Conservation (phyloP, 305 asterid genomes). For the Salvia sclarea region DNA sequence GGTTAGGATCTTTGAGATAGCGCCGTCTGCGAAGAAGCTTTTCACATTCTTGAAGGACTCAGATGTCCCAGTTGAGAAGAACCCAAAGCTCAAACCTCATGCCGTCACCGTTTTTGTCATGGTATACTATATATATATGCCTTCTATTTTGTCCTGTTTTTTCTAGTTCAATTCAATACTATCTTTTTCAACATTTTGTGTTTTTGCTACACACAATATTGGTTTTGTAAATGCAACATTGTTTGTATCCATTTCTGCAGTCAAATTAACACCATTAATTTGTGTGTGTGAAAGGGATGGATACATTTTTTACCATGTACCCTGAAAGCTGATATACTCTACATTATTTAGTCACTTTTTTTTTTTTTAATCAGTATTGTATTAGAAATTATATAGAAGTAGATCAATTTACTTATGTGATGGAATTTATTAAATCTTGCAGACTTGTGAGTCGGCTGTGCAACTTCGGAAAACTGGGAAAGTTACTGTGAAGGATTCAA, state of each 20-base stretch:
- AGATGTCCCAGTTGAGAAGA: constrained; percentile 48
- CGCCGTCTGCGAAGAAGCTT: constrained; percentile 59
- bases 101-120: constrained; percentile 61
- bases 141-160: not conserved
- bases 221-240: not conserved
- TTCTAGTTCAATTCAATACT: not conserved
- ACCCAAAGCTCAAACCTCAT: constrained; percentile 60
- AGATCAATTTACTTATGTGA: not conserved
- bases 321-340: too few relatives aligned
- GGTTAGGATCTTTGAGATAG: constrained; percentile 64
- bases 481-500: constrained; percentile 56
- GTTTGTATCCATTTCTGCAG: not conserved
- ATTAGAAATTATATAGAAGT: too few relatives aligned
- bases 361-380: not conserved
- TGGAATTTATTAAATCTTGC: constrained; percentile 7
- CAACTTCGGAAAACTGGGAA: constrained; percentile 64
- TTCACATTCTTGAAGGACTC: constrained; percentile 57
- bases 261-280: not conserved
- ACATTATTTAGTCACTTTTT: too few relatives aligned
- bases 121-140: constrained; percentile 45
- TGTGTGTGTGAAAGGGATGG: not conserved
- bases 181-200: not conserved
- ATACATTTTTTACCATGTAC: not conserved
- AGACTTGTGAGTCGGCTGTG: constrained; percentile 74
- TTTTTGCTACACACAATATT: too few relatives aligned